Percentiles rank a stretch among this genome's conserved stretches.
Evolutionary conservation across 768 basidiomycete genomes (phyloP).

Genomic region (Leccinellum luteum): DNA sequence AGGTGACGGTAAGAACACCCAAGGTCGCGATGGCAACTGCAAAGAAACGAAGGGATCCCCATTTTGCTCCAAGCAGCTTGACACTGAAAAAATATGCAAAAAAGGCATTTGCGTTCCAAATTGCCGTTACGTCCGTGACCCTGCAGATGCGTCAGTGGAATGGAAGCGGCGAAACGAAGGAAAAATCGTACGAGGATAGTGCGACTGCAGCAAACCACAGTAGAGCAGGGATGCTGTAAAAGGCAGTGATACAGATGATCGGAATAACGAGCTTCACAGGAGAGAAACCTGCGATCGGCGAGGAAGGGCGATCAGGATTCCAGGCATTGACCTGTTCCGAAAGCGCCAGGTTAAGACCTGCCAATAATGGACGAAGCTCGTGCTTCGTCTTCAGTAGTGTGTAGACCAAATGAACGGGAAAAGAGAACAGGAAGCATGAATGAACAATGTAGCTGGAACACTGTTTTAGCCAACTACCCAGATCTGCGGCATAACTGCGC

Average conservation of each 20-base stretch:
- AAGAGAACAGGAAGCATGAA: constrained; percentile 71
- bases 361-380: constrained; percentile 47
- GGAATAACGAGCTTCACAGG: constrained; percentile 34
- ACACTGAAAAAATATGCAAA: constrained; percentile 89
- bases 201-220: constrained; percentile 76
- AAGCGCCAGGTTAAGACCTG: constrained; percentile 51
- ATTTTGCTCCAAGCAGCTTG: constrained; percentile 57
- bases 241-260: constrained; percentile 31
- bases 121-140: constrained; percentile 79
- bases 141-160: constrained; percentile 36
- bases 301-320: constrained; percentile 4
- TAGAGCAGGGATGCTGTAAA: constrained; percentile 60
- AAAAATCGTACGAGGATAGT: constrained; percentile 59
- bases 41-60: constrained; percentile 61
- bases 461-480: background rate
- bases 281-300: constrained; percentile 21
- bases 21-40: constrained; percentile 79
- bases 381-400: constrained; percentile 51
- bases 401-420: constrained; percentile 78
- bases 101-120: constrained; percentile 90
- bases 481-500: constrained; percentile 23
- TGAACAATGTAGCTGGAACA: constrained; percentile 78
- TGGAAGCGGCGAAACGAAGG: background rate
- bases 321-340: constrained; percentile 25
- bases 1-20: constrained; percentile 80